phyloP scores from a whole-genome alignment of 768 basidiomycete genomes.

The Cytidiella melzeri region DNA sequence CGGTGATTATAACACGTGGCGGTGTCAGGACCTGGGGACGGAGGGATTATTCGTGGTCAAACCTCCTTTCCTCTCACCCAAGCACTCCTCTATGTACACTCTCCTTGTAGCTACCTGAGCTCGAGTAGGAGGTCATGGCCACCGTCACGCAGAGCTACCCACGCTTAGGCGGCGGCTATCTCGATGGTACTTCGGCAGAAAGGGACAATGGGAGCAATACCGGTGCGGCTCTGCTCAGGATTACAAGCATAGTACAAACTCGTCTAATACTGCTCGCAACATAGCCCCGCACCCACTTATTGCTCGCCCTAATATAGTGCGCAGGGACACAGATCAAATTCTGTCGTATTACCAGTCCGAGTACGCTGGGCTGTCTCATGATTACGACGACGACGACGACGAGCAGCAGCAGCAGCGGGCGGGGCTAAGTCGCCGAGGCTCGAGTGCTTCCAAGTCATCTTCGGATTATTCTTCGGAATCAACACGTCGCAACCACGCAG shows the following conservation, averaged over 20 bases:
- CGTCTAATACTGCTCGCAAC: background rate
- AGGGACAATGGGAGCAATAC: constrained; percentile 1
- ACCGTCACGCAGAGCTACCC: constrained; percentile 5
- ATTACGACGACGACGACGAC: constrained; percentile 7
- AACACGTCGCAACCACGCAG: background rate
- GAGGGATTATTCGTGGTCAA: no score
- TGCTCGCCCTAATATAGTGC: constrained; percentile 20
- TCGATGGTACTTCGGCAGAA: constrained; percentile 9
- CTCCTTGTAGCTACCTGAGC: background rate
- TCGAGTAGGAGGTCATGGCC: constrained; percentile 5
- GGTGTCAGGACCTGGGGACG: no score
- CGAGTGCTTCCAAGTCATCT: constrained; percentile 49
- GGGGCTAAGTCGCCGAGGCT: constrained; percentile 4
- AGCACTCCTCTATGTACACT: no score
- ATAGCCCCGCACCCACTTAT: background rate
- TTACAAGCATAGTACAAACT: background rate
- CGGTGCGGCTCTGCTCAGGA: constrained; percentile 6
- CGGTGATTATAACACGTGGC: no score
- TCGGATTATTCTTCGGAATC: constrained; percentile 28
- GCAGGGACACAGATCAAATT: constrained; percentile 38
- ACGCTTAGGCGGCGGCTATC: constrained; percentile 13
- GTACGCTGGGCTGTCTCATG: constrained; percentile 33
- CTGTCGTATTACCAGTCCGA: constrained; percentile 53
- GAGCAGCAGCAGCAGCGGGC: constrained; percentile 1
- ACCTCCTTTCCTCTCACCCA: no score